Base-by-base conservation (phyloP, 352 stramenopile genomes). In the Plasmopara halstedii region DNA sequence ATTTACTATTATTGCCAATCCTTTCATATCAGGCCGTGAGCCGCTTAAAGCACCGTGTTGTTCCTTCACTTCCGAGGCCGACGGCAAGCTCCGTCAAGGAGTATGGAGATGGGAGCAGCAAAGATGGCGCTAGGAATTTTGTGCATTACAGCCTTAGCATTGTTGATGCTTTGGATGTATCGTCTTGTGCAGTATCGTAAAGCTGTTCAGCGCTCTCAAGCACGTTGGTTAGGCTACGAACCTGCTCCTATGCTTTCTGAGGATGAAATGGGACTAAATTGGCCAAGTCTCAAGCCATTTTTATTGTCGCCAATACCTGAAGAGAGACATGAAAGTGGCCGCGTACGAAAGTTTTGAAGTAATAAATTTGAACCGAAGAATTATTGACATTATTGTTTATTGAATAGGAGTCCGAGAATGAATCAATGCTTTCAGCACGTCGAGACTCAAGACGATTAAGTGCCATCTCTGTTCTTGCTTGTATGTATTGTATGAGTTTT, bases 231-330 rank as follows among this genome's bases (percentile, higher is more conserved):
- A 35, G 62, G 58, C 19, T 84, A 77, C 55, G 71, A 84, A 2
- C 46, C 68, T 6, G 46, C 43, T 6, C 39, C 46, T 10, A 43
- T 70, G 18, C 51, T 65, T 32, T 57, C 48, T 2, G 58, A 70
- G 25, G 54, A 58, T 18, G 59, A 70, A 21, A 22, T 57, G 26
- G 59, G 51, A 7, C 53, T 74, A 13, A 53, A 82, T 48, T 85
- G 73, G 73, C 67, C 73, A 14, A 69, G 42, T 37, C 49, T 76
- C 11, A 74, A 71, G 22, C 67, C 70, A 11, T 66, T 81, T 42
- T 33, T 85, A 42, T 64, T 88, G 31, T 88, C 76, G 25, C 76
- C 76, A 3, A 88, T 88, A 53, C 59, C 70, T 2, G 76, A 88
- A 35, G 76, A 88, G 47, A 67, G 61, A 5, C 39, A 58, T 11